Base-by-base conservation (phyloP, 106 monocot species). In the Dactylorhiza incarnata region DNA sequence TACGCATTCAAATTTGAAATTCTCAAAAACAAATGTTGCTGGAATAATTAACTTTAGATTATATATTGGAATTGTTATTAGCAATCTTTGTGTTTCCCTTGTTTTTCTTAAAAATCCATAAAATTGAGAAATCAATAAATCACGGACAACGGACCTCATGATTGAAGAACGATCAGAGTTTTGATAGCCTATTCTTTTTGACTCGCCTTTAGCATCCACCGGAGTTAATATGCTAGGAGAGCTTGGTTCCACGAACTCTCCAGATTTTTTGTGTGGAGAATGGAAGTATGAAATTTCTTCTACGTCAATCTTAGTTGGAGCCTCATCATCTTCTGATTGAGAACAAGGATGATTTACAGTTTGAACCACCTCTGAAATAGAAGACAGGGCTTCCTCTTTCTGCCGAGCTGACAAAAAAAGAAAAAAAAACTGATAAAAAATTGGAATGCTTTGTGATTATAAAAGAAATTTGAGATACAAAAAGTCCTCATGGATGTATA, bases 331-430 rank as follows among this genome's bases (percentile, higher is more conserved):
- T 51, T 25, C 29, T 52, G 55, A 15, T 48, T 73, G 78, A 58
- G 84, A 81, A 17, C 73, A 78, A 12, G 81, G 84, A 79, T 84
- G 84, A 81, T 82, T 87, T 43, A 87, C 78, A 67, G 84, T 87
- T 73, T 87, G 84, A 45, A 87, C 84, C 52, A 87, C 87, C 72
- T 87, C 87, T 68, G 81, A 79, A 19, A 87, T 87, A 5, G 87
- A 87, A 29, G 84, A 87, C 49, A 87, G 68, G 9, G 87, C 87
- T 48, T 75, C 81, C 66, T 87, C 87, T 73, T 87, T 84, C 72
- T 87, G 84, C 50, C 87, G 81, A 47, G 74, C 87, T 87, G 15
- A 78, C 37, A 37, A 2, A 37, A 56, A 45, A 51, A 49, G 48
- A 17, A 46, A 76, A 73, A 62, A 16, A 73, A 17, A 48, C 49